Conservation (phyloP, 352 stramenopile genomes). For the Phytophthora foliorum region DNA sequence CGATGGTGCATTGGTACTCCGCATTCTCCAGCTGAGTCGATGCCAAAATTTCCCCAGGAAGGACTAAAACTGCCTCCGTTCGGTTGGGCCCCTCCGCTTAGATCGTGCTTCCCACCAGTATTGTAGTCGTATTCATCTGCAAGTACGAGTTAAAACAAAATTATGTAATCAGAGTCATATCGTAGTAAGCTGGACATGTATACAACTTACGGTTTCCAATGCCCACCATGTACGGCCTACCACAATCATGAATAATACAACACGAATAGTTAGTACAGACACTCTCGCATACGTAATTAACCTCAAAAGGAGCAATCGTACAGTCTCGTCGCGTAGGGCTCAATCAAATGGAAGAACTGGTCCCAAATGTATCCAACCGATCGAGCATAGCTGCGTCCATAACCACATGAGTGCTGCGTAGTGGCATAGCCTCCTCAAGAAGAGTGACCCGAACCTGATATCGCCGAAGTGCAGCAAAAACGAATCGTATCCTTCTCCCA, state of each 20-base stretch:
- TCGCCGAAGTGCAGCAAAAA: conserved; percentile 85
- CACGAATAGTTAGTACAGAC: not conserved
- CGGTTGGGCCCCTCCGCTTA: conserved; percentile 54
- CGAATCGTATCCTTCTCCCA: conserved; percentile 60
- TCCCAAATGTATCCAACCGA: conserved; percentile 74
- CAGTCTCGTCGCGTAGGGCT: conserved; percentile 72
- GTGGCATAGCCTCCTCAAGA: not conserved
- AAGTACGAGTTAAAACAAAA: conserved; percentile 1
- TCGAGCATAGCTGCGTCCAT: conserved; percentile 67
- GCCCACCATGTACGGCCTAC: conserved; percentile 81
- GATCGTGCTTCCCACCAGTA: conserved; percentile 58
- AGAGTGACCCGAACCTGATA: conserved; percentile 54
- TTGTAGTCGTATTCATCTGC: conserved; percentile 82
- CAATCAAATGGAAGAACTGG: conserved; percentile 79
- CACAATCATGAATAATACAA: conserved; percentile 1
- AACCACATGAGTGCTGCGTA: not conserved
- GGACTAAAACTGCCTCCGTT: conserved; percentile 68
- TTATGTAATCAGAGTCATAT: not conserved
- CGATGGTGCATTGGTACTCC: conserved; percentile 74
- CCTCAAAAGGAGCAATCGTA: conserved; percentile 30
- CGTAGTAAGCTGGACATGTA: not conserved
- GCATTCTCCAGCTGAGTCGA: conserved; percentile 73
- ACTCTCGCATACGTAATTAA: not conserved
- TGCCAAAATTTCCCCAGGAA: conserved; percentile 72
- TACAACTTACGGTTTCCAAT: conserved; percentile 76